Base-by-base conservation (phyloP, 2,329 filamentous ascomycete species). In the Tolypocladium album region DNA sequence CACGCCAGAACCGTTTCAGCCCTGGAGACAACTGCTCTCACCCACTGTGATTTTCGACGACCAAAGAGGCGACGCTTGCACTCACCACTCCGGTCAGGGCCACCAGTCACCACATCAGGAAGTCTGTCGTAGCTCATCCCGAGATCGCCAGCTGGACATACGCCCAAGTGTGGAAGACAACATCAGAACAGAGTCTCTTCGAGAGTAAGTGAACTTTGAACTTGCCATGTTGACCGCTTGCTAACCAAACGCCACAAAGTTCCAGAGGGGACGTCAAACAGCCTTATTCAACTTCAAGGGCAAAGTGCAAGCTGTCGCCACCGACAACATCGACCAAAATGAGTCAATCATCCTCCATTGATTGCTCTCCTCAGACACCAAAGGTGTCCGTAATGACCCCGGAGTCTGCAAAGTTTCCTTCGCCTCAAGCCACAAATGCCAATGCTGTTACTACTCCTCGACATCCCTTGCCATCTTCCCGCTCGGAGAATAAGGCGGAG, bases 111-210 rank as follows among this genome's bases (percentile, higher is more conserved):
- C 20, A 8, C 13, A 59, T 64, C 24, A 31, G 53, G 6, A 52
- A 53, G 45, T 31, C 27, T 0, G 31, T 61, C 17, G 24, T 22
- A 6, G 17, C 13, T 2, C 50, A 17, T 5, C 20, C 20, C 42
- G 4, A 27, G 15, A 58, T 24, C n/a, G 57, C 59, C 15, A 64
- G 60, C n/a, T 63, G 61, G 61, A 61, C 61, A 2, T 60, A 60
- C 39, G 50, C 60, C 8, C 42, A 57, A 9, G 42, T 55, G 0
- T 57, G 61, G 17, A 53, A 57, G 12, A 43, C 60, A 20, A 63
- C 61, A n/a, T 63, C 60, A 24, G 56, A 59, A 57, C n/a, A 47
- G 7, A 13, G 27, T 1, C 53, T 63, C 4, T 62, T 56, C 12
- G 58, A 31, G 36, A 60, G 59, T 56, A 53, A 24, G 22, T 59